phyloP scores from a whole-genome alignment of 108 stramenopile species.

The Cylindrotheca fusiformis region DNA sequence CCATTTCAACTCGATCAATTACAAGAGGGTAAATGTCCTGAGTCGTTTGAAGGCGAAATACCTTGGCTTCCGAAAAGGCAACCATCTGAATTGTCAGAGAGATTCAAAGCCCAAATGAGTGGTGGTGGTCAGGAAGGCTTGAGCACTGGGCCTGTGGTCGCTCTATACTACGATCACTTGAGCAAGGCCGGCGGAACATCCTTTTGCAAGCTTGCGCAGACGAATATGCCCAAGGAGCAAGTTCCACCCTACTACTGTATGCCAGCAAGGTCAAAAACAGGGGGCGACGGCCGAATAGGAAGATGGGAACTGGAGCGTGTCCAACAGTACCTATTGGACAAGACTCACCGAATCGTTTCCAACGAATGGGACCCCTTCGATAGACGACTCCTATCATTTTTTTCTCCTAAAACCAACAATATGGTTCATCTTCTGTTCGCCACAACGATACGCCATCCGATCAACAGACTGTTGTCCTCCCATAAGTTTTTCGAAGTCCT shows the following conservation, averaged over 20 bases:
- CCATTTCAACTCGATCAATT: background rate
- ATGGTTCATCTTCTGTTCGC: background rate
- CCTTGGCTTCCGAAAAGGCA: background rate
- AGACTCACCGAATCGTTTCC: background rate
- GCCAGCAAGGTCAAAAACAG: background rate
- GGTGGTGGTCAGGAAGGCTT: background rate
- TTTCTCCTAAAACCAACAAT: background rate
- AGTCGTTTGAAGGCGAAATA: background rate
- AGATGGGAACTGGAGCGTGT: background rate
- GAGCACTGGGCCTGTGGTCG: background rate
- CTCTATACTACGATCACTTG: slow-evolving; percentile 71
- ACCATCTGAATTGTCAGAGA: background rate
- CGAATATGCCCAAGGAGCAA: slow-evolving; percentile 44
- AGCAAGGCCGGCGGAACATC: slow-evolving; percentile 76
- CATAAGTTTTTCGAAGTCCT: background rate
- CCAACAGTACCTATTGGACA: background rate
- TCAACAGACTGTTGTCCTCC: background rate
- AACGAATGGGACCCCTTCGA: background rate
- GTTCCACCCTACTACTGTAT: slow-evolving; percentile 34
- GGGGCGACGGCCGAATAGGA: background rate
- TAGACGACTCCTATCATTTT: background rate
- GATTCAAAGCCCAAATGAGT: background rate
- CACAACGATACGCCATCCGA: background rate
- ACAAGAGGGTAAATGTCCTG: background rate
- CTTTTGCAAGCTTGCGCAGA: slow-evolving; percentile 69